Evolutionary conservation across 2,329 filamentous ascomycete genomes (phyloP), one percentile per base, ranked within the genome.

Genomic region (Penicillium sp.): DNA sequence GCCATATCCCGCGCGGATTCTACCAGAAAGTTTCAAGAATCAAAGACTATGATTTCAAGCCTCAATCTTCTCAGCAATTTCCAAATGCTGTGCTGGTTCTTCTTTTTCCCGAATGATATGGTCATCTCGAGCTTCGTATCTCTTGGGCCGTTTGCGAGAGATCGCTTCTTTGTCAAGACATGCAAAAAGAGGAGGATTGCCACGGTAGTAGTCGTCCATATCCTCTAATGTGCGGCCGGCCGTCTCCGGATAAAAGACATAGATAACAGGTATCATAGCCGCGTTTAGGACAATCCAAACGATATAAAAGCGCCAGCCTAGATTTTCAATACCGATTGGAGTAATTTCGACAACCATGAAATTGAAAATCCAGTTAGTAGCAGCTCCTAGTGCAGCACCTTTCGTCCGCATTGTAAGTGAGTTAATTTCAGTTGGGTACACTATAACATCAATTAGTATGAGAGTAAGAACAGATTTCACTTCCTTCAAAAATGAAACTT

Each of bases 341-440:
- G 76, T 80, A 45, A 78, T 74, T 52, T 76, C 67, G 14, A 76
- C 74, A 13, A 77, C 68, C 28, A 65, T 59, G 23, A 66, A 65
- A 21, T 67, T 64, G 2, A 58, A 57, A 16, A 62, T 58, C 62
- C 62, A 51, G 10, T 55, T 55, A 24, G 48, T 55, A 16, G 52
- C 52, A 4, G 48, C 42, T 19, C 52, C 48, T 16, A 55, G 13
- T 2, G 52, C 52, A 11, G 48, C 52, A 28, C 48, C 52, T 37
- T 55, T 55, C 7, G 51, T 53, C 16, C 71, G 65, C 65, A 71
- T 71, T 3, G 62, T 63, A 11, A 72, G 63, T 2, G 70, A 69
- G 56, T 72, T 72, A 33, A 73, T 66, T 46, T 74, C 69, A 1
- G 67, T 70, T 0, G 69, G 68, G 21, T 71, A 71, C 1, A 75